Percentiles rank a stretch among this genome's conserved stretches.
These are phyloP conservation scores for Magnolia sinica DNA, from an alignment of 164 flowering plant species.

Conservation along the genomic window DNA sequence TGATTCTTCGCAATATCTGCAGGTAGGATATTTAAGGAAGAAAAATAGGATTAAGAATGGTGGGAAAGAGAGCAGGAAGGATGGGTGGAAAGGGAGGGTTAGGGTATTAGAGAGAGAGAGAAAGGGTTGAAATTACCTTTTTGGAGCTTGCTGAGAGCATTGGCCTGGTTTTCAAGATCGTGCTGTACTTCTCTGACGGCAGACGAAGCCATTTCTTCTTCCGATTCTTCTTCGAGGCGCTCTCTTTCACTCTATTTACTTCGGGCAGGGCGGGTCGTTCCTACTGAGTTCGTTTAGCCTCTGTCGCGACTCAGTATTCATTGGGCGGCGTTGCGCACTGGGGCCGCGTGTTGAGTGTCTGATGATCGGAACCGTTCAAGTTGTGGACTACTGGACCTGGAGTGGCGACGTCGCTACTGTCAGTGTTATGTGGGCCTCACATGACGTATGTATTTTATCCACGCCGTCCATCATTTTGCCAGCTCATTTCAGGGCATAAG, in stretches of 20 bases:
- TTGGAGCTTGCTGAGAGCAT: constrained; percentile 78
- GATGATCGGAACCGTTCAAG: too few species aligned
- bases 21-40: neutral
- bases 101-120: constrained; percentile 6
- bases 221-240: neutral
- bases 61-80: neutral
- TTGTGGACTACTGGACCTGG: too few species aligned
- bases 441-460: too few species aligned
- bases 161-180: constrained; percentile 82
- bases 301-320: too few species aligned
- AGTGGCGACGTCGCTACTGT: too few species aligned
- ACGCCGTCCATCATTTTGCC: too few species aligned
- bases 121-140: constrained; percentile 41
- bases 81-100: neutral
- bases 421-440: too few species aligned
- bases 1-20: constrained; percentile 88
- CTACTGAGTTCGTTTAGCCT: too few species aligned
- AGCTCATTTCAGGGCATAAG: too few species aligned
- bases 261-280: too few species aligned
- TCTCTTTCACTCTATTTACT: neutral
- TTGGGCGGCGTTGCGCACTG: too few species aligned
- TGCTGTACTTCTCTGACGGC: constrained; percentile 65
- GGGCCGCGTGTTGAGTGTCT: too few species aligned
- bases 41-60: neutral
- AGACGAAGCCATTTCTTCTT: constrained; percentile 16